These are phyloP conservation scores for Seminavis robusta DNA, from an alignment of 108 stramenopile species.

Conservation along the genomic window DNA sequence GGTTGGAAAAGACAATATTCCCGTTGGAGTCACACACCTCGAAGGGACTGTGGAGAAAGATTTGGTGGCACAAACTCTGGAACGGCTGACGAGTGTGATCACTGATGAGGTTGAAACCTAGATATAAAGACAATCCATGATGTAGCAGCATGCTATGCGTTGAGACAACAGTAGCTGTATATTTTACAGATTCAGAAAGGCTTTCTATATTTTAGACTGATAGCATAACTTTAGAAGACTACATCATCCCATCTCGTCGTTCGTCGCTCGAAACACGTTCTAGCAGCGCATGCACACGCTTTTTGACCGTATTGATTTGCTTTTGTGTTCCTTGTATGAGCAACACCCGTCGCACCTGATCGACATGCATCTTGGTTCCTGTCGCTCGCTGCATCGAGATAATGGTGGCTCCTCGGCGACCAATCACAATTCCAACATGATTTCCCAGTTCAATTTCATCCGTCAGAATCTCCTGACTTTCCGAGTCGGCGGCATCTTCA, in stretches of 20 bases:
- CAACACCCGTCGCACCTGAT: conserved; percentile 76
- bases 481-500: conserved; percentile 29
- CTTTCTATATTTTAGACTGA: too few species aligned
- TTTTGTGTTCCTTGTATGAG: conserved; percentile 86
- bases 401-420: conserved; percentile 83
- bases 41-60: too few species aligned
- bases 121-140: too few species aligned
- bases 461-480: conserved; percentile 56
- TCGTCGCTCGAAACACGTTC: conserved; percentile 71
- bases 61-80: too few species aligned
- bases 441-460: conserved; percentile 88
- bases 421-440: conserved; percentile 91
- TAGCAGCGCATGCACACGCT: conserved; percentile 74
- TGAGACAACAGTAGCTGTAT: too few species aligned
- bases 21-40: too few species aligned
- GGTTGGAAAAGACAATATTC: too few species aligned
- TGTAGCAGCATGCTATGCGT: too few species aligned
- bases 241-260: conserved; percentile 13
- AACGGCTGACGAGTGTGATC: too few species aligned
- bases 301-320: conserved; percentile 82
- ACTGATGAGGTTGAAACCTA: too few species aligned
- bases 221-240: too few species aligned
- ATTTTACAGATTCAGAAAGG: too few species aligned
- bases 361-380: conserved; percentile 89
- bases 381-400: conserved; percentile 88